Evolutionary conservation across 768 basidiomycete species (phyloP).

Genomic region (Leucosporidium creatinivorum): DNA sequence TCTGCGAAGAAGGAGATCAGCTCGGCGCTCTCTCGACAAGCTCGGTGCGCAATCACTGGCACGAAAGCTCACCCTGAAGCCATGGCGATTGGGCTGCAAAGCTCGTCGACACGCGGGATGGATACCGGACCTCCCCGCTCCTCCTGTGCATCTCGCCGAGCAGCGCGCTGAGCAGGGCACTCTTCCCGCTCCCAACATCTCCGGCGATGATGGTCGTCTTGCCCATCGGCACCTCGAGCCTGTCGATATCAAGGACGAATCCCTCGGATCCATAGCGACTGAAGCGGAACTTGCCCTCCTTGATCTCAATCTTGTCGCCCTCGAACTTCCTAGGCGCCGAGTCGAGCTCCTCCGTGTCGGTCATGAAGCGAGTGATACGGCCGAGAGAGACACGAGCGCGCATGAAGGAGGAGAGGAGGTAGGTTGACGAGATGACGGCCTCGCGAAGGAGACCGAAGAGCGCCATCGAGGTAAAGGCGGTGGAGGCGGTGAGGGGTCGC

Average conservation of each 20-base stretch:
- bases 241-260: conserved; percentile 59
- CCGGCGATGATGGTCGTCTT: conserved; percentile 63
- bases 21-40: too few species aligned
- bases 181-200: conserved; percentile 55
- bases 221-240: conserved; percentile 53
- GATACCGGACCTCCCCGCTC: conserved; percentile 49
- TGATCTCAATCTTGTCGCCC: background rate
- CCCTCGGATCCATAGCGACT: conserved; percentile 57
- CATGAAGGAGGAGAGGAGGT: conserved; percentile 29
- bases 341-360: conserved; percentile 19
- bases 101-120: conserved; percentile 24
- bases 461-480: conserved; percentile 44
- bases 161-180: conserved; percentile 60
- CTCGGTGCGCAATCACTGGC: too few species aligned
- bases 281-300: background rate
- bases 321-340: background rate
- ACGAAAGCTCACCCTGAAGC: conserved; percentile 57
- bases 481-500: conserved; percentile 37
- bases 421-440: conserved; percentile 28
- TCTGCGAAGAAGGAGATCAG: background rate
- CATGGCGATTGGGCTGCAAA: conserved; percentile 49
- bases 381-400: conserved; percentile 37
- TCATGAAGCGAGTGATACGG: conserved; percentile 45
- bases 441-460: conserved; percentile 41
- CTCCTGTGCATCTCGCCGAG: conserved; percentile 77